Conservation (phyloP, 2,329 filamentous ascomycete genomes). For the Colletotrichum gigasporum region DNA sequence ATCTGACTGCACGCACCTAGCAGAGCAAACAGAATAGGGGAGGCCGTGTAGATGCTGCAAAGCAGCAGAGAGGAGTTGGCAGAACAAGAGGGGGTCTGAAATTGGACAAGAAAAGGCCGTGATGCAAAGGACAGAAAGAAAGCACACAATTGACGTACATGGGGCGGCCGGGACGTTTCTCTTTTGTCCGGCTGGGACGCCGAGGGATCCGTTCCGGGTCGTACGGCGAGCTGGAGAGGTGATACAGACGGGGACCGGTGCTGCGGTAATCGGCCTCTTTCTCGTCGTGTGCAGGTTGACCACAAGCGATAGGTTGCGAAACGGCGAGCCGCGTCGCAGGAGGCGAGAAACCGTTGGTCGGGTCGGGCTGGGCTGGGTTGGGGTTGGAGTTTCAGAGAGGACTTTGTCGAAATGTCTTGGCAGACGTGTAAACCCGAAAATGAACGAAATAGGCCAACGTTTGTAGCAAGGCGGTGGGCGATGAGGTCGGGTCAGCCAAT, state of each 20-base stretch:
- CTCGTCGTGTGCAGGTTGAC: slow-evolving; percentile 13
- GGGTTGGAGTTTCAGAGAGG: slow-evolving; percentile 10
- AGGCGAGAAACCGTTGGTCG: slow-evolving; percentile 29
- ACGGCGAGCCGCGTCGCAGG: slow-evolving; percentile 21
- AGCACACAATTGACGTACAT: slow-evolving; percentile 14
- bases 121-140: background rate
- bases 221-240: slow-evolving; percentile 20
- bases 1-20: no score
- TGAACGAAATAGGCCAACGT: background rate
- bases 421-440: background rate
- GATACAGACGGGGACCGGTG: slow-evolving; percentile 16
- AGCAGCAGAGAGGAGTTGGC: no score
- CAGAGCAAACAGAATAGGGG: no score
- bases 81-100: background rate
- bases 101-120: background rate
- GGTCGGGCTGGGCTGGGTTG: slow-evolving; percentile 15
- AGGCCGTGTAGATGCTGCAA: no score
- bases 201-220: background rate
- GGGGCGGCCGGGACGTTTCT: background rate
- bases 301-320: slow-evolving; percentile 13
- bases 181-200: background rate
- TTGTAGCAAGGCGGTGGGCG: background rate
- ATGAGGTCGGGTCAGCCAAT: background rate
- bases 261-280: slow-evolving; percentile 30
- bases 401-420: background rate